These are phyloP conservation scores for Tricladium varicosporioides DNA, from an alignment of 2,329 filamentous ascomycete genomes.

Conservation along the genomic window DNA sequence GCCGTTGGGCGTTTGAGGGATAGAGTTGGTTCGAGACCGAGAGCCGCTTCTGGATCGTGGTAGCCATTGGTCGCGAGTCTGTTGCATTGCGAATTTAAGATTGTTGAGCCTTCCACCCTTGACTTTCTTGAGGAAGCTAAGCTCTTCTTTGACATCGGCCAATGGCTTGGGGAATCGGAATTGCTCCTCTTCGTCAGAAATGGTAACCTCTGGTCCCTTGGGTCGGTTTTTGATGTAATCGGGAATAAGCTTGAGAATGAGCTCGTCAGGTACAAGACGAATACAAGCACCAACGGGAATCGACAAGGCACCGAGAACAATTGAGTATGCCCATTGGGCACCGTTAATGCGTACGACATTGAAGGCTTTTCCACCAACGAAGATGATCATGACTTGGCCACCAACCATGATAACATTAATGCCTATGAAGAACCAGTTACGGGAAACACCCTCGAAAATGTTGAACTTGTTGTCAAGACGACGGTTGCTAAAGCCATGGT, in stretches of 20 bases:
- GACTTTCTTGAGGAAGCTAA: slow-evolving; percentile 75
- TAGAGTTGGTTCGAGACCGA: slow-evolving; percentile 61
- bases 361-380: slow-evolving; percentile 80
- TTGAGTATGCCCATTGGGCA: slow-evolving; percentile 83
- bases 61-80: slow-evolving; percentile 70
- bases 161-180: slow-evolving; percentile 72
- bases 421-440: slow-evolving; percentile 84
- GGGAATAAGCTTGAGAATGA: slow-evolving; percentile 30
- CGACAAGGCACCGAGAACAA: slow-evolving; percentile 80
- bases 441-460: slow-evolving; percentile 83
- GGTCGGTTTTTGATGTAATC: slow-evolving; percentile 28
- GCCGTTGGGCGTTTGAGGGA: slow-evolving; percentile 61
- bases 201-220: slow-evolving; percentile 44
- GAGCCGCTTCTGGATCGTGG: slow-evolving; percentile 62
- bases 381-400: slow-evolving; percentile 86
- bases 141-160: slow-evolving; percentile 74
- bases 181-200: slow-evolving; percentile 62
- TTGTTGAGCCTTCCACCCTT: slow-evolving; percentile 81
- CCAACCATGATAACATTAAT: slow-evolving; percentile 88
- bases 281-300: slow-evolving; percentile 80
- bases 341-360: slow-evolving; percentile 58
- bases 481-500: slow-evolving; percentile 61
- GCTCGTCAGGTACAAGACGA: slow-evolving; percentile 74
- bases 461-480: slow-evolving; percentile 94
- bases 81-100: slow-evolving; percentile 73